A percentile compares a stretch with the other conserved stretches of the same genome.
These are phyloP conservation scores for Dryas integrifolia DNA, from an alignment of 331 rosid species.

Conservation along the genomic window DNA sequence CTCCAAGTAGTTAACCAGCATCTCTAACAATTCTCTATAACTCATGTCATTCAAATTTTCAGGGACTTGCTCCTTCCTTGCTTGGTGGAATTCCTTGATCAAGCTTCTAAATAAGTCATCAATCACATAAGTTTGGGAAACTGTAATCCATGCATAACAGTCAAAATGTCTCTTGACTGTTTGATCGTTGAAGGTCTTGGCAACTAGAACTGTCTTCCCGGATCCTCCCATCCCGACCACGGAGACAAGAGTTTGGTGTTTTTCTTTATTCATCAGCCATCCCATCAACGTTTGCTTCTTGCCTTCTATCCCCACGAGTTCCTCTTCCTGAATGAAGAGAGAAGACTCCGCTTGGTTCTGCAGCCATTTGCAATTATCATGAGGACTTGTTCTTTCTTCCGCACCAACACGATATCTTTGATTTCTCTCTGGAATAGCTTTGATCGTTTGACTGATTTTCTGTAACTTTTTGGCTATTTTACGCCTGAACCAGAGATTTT, in stretches of 20 bases:
- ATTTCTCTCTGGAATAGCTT: constrained; percentile 16
- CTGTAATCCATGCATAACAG: constrained; percentile 8
- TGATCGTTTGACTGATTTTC: background rate
- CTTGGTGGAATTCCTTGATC: constrained; percentile 12
- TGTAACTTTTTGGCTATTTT: background rate
- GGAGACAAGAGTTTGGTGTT: background rate
- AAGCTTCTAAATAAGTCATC: constrained; percentile 20
- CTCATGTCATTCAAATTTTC: background rate
- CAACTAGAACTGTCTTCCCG: constrained; percentile 24
- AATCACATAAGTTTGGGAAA: constrained; percentile 10
- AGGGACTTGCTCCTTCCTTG: background rate
- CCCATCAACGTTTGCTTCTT: background rate
- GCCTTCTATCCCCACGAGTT: constrained; percentile 13
- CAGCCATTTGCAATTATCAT: background rate
- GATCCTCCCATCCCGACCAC: constrained; percentile 24
- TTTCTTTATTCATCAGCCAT: background rate
- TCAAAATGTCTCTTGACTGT: background rate
- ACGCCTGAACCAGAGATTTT: background rate
- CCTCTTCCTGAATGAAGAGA: constrained; percentile 14
- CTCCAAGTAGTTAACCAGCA: constrained; percentile 11
- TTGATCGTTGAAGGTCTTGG: background rate
- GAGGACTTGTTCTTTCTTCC: background rate
- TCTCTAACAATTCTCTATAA: constrained; percentile 12
- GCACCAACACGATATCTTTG: background rate
- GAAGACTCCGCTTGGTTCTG: background rate